Percentiles rank a stretch among this genome's conserved stretches.
Evolutionary conservation across 768 basidiomycete genomes (phyloP).

Genomic region (Hygrophoropsis aurantiaca): DNA sequence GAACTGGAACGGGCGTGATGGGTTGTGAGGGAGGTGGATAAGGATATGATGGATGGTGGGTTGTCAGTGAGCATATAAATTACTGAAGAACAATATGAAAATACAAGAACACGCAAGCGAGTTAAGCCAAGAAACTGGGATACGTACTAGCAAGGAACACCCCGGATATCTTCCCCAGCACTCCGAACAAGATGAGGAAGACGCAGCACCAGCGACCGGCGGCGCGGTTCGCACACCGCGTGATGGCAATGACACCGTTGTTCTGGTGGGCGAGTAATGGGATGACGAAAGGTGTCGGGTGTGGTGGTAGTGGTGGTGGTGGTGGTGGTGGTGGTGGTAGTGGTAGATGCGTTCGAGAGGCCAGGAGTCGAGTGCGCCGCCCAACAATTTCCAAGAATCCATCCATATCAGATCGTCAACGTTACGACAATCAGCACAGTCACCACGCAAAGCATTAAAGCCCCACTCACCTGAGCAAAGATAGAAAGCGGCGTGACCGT

Average conservation of each 20-base stretch:
- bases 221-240: conserved; percentile 77
- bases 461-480: conserved; percentile 57
- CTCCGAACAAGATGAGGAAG: conserved; percentile 79
- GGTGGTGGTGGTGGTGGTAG: no score
- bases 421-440: no score
- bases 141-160: conserved; percentile 72
- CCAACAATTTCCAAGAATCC: no score
- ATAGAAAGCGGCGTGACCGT: conserved; percentile 80
- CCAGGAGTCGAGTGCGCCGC: no score
- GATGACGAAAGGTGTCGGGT: no score
- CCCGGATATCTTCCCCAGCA: conserved; percentile 80
- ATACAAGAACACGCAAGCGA: background rate
- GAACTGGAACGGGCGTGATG: conserved; percentile 40
- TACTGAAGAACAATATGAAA: no score
- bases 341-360: background rate
- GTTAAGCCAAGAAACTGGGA: background rate
- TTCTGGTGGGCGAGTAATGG: conserved; percentile 45
- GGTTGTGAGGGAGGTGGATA: background rate
- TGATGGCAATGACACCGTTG: conserved; percentile 81
- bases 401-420: no score
- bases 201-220: conserved; percentile 79
- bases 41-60: no score
- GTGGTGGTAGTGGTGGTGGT: background rate
- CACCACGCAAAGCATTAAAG: background rate
- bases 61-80: no score